Percentiles rank a stretch among this genome's conserved stretches.
phyloP scores from a whole-genome alignment of 768 basidiomycete species.

The Calocybe cyanea region DNA sequence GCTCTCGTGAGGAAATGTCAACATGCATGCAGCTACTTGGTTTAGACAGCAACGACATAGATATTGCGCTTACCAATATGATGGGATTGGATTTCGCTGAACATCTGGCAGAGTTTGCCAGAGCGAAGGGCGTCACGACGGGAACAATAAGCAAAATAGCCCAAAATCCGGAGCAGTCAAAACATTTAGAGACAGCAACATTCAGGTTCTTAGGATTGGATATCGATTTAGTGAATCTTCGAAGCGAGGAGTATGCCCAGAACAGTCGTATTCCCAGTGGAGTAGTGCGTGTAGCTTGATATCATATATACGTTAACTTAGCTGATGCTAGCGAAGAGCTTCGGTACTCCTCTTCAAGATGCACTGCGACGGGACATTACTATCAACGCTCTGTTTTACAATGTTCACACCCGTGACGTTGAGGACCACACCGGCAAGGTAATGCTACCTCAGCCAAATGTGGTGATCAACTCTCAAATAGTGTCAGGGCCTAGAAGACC shows the following conservation, averaged over 20 bases:
- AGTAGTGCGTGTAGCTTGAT: conserved; percentile 52
- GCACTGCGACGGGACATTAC: conserved; percentile 89
- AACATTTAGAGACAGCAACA: conserved; percentile 94
- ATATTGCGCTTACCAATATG: conserved; percentile 84
- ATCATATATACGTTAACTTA: background rate
- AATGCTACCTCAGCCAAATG: conserved; percentile 6
- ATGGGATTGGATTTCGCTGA: conserved; percentile 90
- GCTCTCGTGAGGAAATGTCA: too few species aligned
- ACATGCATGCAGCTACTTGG: conserved; percentile 77
- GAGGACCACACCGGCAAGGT: conserved; percentile 88
- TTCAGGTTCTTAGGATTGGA: conserved; percentile 77
- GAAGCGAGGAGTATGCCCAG: conserved; percentile 88
- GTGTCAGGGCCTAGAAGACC: conserved; percentile 76
- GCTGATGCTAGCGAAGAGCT: conserved; percentile 46
- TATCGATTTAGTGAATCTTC: conserved; percentile 90
- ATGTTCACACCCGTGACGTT: conserved; percentile 78
- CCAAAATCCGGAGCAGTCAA: conserved; percentile 94
- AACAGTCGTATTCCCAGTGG: conserved; percentile 85
- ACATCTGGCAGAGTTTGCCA: conserved; percentile 62
- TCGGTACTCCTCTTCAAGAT: conserved; percentile 91
- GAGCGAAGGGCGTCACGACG: conserved; percentile 45
- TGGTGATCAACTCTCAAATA: conserved; percentile 8
- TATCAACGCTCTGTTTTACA: conserved; percentile 96
- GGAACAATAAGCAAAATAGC: conserved; percentile 79
- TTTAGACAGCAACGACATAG: conserved; percentile 83